Evolutionary conservation across 2,329 filamentous ascomycete genomes (phyloP), one percentile per base, ranked within the genome.

Genomic region (Fusarium annulatum): DNA sequence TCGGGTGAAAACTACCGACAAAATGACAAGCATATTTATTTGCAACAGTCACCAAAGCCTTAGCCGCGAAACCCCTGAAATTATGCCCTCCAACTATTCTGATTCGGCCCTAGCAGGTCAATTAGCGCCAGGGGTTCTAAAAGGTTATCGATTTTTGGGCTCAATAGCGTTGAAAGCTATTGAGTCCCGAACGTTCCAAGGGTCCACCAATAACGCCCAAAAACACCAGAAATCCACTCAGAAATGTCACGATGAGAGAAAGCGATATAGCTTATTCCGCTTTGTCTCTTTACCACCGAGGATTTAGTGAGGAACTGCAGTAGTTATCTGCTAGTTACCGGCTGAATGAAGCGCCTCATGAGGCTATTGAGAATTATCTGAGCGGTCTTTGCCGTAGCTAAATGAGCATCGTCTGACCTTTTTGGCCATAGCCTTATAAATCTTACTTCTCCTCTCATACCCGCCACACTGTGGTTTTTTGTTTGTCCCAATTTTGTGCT

Each of bases 81-180:
- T 23, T 42, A 9, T 4, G 3, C 9, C 3, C 36, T 39, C 33
- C 8, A 15, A 23, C 52, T 33, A 42, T 56, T 21, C 36, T 30
- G 2, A 19, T 30, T 23, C 16, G 14, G 10, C 26, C 5, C 8
- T 43, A 19, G 26, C 36, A 43, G 10, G 14, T 28, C 9, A 53
- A 5, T 7, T 30, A 42, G 52, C 15, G 36, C 21, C 26, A 33
- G 52, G 52, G 38, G 26, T 10, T 9, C 52, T 23, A 5, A 1
- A 11, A 23, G 26, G 6, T 43, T 56, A 56, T 43, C 21, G 38
- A 43, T 42, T 33, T 55, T 43, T 56, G 21, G 52, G 21, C 26
- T 43, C 52, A 15, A 56, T 56, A 56, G 52, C 21, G 36, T 11
- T 43, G 21, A 9, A 28, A n/a, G 28, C 38, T 56, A 56, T 56